phyloP scores from a whole-genome alignment of 2,329 filamentous ascomycete species.

The Neofusicoccum ribis region DNA sequence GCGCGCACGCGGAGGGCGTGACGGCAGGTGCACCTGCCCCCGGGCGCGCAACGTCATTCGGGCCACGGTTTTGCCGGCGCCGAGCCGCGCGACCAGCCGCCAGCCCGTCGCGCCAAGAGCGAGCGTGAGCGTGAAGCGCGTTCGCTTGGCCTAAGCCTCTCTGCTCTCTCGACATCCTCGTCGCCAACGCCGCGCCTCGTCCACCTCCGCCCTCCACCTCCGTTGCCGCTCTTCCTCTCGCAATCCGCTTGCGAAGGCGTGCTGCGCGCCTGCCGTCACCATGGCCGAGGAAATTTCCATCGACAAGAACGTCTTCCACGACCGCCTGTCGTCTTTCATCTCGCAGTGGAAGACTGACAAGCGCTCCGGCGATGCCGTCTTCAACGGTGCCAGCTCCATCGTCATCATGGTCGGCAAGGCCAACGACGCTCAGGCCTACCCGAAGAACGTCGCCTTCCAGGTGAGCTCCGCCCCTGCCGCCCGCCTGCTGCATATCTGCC shows the following conservation, averaged over 20 bases:
- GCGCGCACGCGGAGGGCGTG: conserved; percentile 6
- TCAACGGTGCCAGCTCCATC: conserved; percentile 83
- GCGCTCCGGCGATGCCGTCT: conserved; percentile 79
- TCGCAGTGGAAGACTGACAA: conserved; percentile 96
- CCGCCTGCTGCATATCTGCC: neutral
- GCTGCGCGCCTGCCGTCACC: conserved; percentile 30
- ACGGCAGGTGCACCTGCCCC: neutral
- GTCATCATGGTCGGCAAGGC: conserved; percentile 93
- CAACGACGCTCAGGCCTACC: conserved; percentile 80
- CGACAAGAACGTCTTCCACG: conserved; percentile 90
- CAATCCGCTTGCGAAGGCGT: conserved; percentile 26
- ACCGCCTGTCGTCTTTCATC: conserved; percentile 83
- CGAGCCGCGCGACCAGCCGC: neutral
- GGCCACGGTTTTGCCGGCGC: conserved; percentile 1
- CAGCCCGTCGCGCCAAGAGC: conserved; percentile 17
- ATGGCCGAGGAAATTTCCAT: conserved; percentile 82
- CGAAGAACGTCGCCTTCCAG: conserved; percentile 96
- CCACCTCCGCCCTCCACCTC: conserved; percentile 21
- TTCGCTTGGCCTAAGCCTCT: neutral
- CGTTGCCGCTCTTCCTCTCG: conserved; percentile 22
- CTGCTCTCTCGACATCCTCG: conserved; percentile 5
- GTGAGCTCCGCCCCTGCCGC: conserved; percentile 54
- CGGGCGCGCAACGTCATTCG: conserved; percentile 13
- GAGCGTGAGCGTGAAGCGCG: conserved; percentile 17
- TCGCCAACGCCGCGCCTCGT: conserved; percentile 10